Evolutionary conservation across 2,329 filamentous ascomycete genomes (phyloP), one percentile per base, ranked within the genome.

Genomic region (Aspergillus quadrilineatus): DNA sequence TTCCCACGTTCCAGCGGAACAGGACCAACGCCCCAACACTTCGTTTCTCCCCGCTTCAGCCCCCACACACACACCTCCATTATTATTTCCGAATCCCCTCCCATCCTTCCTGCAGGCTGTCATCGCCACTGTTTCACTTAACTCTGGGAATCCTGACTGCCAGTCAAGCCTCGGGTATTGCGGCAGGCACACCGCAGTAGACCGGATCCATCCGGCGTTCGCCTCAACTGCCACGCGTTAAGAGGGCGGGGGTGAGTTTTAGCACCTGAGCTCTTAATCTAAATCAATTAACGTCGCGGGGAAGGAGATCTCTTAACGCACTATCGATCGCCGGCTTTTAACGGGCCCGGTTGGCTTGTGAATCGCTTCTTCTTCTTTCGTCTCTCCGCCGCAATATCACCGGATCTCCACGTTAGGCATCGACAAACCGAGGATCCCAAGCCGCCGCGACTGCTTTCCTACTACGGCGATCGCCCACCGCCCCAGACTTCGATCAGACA

Each of bases 31-130:
- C 12, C 48, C 48, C 15, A 29, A 17, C 39, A 51, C 29, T 36
- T 48, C 44, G 28, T 49, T 54, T 44, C 22, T 42, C 52, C 52
- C 52, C 44, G 44, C 52, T 42, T 49, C 52, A 39, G 28, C 45
- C 9, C 15, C 22, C 4, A 12, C 22, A 17, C 4, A 15, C 17
- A 6, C 30, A 26, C 28, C 44, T 47, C 4, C 8, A 10, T 17
- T 42, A 26, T 54, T 32, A n/a, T 44, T 10, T 3, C 26, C 42
- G 42, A 37, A 10, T 5, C 34, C 34, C 34, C 10, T 14, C 9
- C 34, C 28, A 17, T 42, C 14, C 36, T 42, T 26, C 39, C 22
- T 44, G 42, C 42, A 44, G 34, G 42, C 42, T 26, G 17, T 29
- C 22, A 4, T 44, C 42, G 9, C 22, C 42, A 12, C 15, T 15